Conservation (phyloP, 1,284 basidiomycete species). For the Papiliotrema flavescens region DNA sequence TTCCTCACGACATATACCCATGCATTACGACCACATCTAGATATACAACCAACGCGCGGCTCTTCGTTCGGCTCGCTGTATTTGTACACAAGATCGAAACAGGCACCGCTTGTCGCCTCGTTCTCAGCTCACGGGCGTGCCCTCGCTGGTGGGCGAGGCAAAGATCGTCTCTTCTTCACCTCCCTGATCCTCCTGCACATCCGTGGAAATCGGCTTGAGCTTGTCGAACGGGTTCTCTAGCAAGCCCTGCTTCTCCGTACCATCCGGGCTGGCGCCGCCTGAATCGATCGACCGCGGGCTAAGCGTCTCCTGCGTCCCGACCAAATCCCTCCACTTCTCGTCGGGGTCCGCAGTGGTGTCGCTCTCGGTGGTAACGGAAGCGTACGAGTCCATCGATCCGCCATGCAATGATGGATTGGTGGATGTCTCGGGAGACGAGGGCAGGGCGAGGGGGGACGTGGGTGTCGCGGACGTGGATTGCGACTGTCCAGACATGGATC, state of each 20-base stretch:
- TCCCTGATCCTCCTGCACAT: background rate
- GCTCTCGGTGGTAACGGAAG: slow-evolving; percentile 16
- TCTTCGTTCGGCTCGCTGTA: too few relatives aligned
- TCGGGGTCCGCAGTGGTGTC: slow-evolving; percentile 14
- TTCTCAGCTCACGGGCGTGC: background rate
- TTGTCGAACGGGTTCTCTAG: slow-evolving; percentile 8
- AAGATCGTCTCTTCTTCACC: slow-evolving; percentile 11
- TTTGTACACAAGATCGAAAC: background rate
- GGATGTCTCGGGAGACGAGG: slow-evolving; percentile 5
- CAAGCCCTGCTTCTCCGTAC: background rate
- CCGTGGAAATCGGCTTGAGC: slow-evolving; percentile 10
- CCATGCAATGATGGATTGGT: slow-evolving; percentile 19
- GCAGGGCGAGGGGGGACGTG: slow-evolving; percentile 6
- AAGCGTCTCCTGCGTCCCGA: slow-evolving; percentile 5
- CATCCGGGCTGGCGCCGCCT: slow-evolving; percentile 1
- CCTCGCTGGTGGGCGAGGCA: slow-evolving; percentile 19
- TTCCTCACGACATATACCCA: slow-evolving; percentile 2
- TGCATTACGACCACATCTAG: background rate
- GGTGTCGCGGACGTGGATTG: slow-evolving; percentile 2
- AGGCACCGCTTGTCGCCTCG: background rate
- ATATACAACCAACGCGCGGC: background rate
- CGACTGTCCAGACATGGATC: slow-evolving; percentile 8
- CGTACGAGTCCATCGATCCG: slow-evolving; percentile 45
- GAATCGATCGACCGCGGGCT: slow-evolving; percentile 13
- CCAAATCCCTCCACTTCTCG: slow-evolving; percentile 13